Evolutionary conservation across 2,329 filamentous ascomycete genomes (phyloP).

Genomic region (Xylariales sp.): DNA sequence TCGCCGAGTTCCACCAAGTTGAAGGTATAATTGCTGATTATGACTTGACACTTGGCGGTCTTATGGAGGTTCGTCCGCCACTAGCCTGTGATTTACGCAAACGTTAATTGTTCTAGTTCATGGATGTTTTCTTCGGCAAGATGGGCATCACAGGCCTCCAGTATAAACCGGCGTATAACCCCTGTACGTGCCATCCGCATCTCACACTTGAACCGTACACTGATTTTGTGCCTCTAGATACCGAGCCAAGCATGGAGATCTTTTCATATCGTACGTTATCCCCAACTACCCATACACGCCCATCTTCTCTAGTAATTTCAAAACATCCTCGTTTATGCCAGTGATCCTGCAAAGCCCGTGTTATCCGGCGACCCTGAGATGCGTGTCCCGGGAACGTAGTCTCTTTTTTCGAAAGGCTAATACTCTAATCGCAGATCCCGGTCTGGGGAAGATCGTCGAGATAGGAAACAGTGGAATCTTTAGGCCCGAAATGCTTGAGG

Average conservation of each 20-base stretch:
- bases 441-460: slow-evolving; percentile 90
- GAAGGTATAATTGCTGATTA: slow-evolving; percentile 99
- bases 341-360: too few species aligned
- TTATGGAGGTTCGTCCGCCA: slow-evolving; percentile 69
- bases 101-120: slow-evolving; percentile 60
- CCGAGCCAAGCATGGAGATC: slow-evolving; percentile 97
- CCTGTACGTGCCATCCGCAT: slow-evolving; percentile 54
- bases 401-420: not conserved
- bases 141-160: slow-evolving; percentile 84
- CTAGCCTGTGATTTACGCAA: not conserved
- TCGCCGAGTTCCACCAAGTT: slow-evolving; percentile 98
- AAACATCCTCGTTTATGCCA: too few species aligned
- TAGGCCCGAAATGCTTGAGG: slow-evolving; percentile 94
- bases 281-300: not conserved
- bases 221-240: slow-evolving; percentile 59
- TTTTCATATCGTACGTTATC: slow-evolving; percentile 77
- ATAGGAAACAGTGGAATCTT: slow-evolving; percentile 99
- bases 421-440: slow-evolving; percentile 50
- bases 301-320: not conserved
- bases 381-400: not conserved
- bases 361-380: not conserved
- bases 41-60: slow-evolving; percentile 87
- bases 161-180: slow-evolving; percentile 96
- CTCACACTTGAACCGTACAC: not conserved
- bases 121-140: slow-evolving; percentile 94